Conservation (phyloP, 2,329 filamentous ascomycete species). For the Colletotrichum simmondsii region DNA sequence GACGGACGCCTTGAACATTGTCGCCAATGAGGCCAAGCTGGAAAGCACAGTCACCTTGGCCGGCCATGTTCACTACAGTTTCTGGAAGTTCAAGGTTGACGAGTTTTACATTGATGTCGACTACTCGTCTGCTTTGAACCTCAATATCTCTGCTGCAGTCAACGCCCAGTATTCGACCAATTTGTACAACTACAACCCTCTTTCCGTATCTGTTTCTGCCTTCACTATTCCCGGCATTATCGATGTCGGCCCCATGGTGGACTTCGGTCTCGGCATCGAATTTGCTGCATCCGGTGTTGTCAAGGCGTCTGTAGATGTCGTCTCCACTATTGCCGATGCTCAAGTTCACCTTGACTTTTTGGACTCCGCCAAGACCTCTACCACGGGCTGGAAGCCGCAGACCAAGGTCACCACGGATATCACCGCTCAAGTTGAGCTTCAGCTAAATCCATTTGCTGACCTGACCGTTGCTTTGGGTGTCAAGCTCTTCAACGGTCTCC, state of each 20-base stretch:
- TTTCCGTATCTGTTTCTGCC: constrained; percentile 46
- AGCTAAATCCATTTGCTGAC: constrained; percentile 45
- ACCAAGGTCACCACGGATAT: constrained; percentile 47
- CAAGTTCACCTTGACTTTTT: constrained; percentile 52
- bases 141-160: constrained; percentile 47
- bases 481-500: constrained; percentile 47
- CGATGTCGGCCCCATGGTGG: constrained; percentile 48
- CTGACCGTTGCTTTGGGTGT: constrained; percentile 52
- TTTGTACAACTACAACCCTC: constrained; percentile 48
- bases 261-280: constrained; percentile 49
- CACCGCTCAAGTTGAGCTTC: constrained; percentile 43
- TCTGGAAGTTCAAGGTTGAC: constrained; percentile 44
- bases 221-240: constrained; percentile 54
- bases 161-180: constrained; percentile 45
- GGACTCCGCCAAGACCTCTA: constrained; percentile 40
- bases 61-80: constrained; percentile 52
- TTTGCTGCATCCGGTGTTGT: constrained; percentile 47
- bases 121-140: constrained; percentile 43
- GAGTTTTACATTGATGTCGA: constrained; percentile 55
- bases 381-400: constrained; percentile 48
- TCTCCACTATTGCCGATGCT: constrained; percentile 45
- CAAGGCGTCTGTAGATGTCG: constrained; percentile 43
- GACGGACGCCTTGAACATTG: constrained; percentile 45
- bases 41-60: constrained; percentile 50
- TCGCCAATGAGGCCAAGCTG: constrained; percentile 47